Evolutionary conservation across 179 eudicot species (phyloP), one percentile per base, ranked within the genome.

Genomic region (Corrigiola litoralis): DNA sequence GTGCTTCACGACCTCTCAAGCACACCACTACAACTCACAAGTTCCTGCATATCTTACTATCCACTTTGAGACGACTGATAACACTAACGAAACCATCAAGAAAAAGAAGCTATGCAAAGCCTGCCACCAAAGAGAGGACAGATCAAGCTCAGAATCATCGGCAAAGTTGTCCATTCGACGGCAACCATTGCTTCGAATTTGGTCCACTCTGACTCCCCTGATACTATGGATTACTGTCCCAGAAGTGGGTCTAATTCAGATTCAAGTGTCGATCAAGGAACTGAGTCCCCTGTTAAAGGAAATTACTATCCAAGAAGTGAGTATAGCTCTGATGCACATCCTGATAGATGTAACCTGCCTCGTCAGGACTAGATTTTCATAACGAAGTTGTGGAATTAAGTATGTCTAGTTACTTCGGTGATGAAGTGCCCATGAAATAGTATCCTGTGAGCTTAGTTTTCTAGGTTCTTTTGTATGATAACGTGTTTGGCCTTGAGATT

Each of bases 91-190:
- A 29, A 49, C 2, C 13, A 23, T 12, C 54, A 23, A 18, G 5
- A 42, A 40, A 7, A 20, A 29, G 46, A n/a, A n/a, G n/a, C n/a
- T 37, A 24, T 61, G 24, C 54, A 63, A 41, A 44, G 24, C 5
- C 21, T 57, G 32, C 75, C 65, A 47, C 75, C 75, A 20, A 48
- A 21, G 53, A 21, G 75, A 71, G 75, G 75, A 4, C 65, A 47
- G 27, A 60, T 71, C 37, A 71, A 71, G 69, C 58, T 46, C 28
- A 64, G 33, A 31, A 71, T 71, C 4, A 48, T 71, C 0, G 52
- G 59, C 28, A 71, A 71, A 56, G 17, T 71, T 1, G 58, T 58
- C 16, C 21, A 21, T 0, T 49, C 68, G 16, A 64, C 68, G 4
- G 68, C 68, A 11, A 49, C 33, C 13, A 49, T 47, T 48, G 67